phyloP scores from a whole-genome alignment of 2,329 filamentous ascomycete genomes.

The Fusarium newnesense region DNA sequence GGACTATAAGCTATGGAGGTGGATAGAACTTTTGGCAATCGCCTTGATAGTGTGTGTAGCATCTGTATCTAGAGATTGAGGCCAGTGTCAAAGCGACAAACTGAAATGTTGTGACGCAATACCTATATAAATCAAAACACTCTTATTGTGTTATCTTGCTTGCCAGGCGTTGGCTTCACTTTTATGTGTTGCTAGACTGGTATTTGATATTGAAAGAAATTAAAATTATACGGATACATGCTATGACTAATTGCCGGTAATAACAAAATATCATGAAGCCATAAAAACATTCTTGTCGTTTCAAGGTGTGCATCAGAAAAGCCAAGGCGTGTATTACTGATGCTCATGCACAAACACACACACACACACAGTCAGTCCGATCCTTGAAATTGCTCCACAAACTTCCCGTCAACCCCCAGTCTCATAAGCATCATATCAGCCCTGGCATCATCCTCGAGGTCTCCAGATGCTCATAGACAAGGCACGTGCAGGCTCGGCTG shows the following conservation, averaged over 20 bases:
- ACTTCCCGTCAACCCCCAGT: conserved; percentile 23
- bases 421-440: conserved; percentile 24
- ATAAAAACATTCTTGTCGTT: conserved; percentile 10
- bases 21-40: background rate
- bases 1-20: background rate
- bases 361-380: background rate
- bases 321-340: conserved; percentile 20
- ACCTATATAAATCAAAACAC: conserved; percentile 7
- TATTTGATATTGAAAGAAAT: background rate
- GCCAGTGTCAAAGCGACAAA: background rate
- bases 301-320: conserved; percentile 10
- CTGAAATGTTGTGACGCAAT: background rate
- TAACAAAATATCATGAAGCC: background rate
- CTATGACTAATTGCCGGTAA: background rate
- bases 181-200: background rate
- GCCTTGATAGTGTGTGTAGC: background rate
- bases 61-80: background rate
- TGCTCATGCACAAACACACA: conserved; percentile 13
- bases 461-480: conserved; percentile 4
- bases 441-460: conserved; percentile 5
- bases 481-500: conserved; percentile 12
- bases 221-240: background rate
- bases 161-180: background rate
- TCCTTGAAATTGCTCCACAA: conserved; percentile 20
- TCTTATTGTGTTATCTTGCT: background rate